phyloP scores from a whole-genome alignment of 1,139 yeast genomes.

The Yamadazyma triangularis region DNA sequence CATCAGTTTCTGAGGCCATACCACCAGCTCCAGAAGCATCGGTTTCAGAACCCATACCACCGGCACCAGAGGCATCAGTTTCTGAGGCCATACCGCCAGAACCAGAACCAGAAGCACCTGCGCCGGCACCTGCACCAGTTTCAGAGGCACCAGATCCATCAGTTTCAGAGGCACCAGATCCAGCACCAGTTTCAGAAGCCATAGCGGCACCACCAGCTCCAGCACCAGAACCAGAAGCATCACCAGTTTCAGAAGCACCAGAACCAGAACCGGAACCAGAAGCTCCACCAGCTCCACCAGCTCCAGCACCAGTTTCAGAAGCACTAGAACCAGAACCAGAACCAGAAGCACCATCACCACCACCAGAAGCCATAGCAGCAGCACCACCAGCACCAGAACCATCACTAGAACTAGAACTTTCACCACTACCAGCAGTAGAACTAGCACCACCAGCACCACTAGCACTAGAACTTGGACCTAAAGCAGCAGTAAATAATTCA shows the following conservation, averaged over 20 bases:
- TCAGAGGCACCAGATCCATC: slow-evolving; percentile 2
- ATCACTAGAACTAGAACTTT: slow-evolving; percentile 3
- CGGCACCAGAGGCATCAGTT: slow-evolving; percentile 1
- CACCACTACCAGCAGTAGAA: slow-evolving; percentile 4
- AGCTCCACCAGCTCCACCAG: slow-evolving; percentile 2
- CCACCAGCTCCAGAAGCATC: slow-evolving; percentile 1
- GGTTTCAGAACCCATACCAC: slow-evolving; percentile 2
- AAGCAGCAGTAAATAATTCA: slow-evolving; percentile 4
- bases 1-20: slow-evolving; percentile 3
- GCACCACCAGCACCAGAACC: slow-evolving; percentile 7
- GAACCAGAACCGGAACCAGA: slow-evolving; percentile 2
- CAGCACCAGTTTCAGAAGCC: slow-evolving; percentile 2
- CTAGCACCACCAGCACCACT: slow-evolving; percentile 6
- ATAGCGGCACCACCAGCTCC: slow-evolving; percentile 2
- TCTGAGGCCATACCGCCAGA: slow-evolving; percentile 1
- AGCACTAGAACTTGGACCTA: slow-evolving; percentile 2
- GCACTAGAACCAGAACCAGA: slow-evolving; percentile 4
- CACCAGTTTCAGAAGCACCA: slow-evolving; percentile 1
- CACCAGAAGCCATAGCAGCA: slow-evolving; percentile 12
- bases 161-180: slow-evolving; percentile 3
- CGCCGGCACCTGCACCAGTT: slow-evolving; percentile 4
- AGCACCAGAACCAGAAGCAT: slow-evolving; percentile 3
- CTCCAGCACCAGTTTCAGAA: slow-evolving; percentile 3
- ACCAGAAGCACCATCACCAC: slow-evolving; percentile 7
- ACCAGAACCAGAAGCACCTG: slow-evolving; percentile 5